A percentile compares a stretch with the other conserved stretches of the same genome.
Evolutionary conservation across 345 rosid genomes (phyloP).

Genomic region (Ceriops tagal): DNA sequence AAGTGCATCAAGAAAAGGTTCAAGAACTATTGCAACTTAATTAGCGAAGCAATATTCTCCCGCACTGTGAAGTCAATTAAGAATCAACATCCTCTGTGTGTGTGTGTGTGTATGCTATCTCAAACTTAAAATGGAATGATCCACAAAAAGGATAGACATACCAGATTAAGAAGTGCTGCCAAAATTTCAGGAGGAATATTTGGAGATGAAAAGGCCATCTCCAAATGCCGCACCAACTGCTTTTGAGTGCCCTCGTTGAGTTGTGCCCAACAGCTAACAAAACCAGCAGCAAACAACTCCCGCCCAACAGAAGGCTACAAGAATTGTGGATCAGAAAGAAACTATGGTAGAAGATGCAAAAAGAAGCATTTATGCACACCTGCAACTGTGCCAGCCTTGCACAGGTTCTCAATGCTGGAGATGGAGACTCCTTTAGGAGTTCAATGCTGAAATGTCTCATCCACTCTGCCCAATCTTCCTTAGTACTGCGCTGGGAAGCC

Average conservation of each 20-base stretch:
- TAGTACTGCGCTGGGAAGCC: conserved; percentile 98
- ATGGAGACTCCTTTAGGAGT: conserved; percentile 94
- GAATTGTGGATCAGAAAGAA: conserved; percentile 30
- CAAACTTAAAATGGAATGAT: background rate
- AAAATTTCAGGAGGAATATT: conserved; percentile 98
- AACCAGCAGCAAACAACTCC: conserved; percentile 98
- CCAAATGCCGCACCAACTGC: conserved; percentile 86
- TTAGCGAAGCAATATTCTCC: background rate
- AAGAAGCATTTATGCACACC: conserved; percentile 38
- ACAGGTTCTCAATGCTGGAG: conserved; percentile 95
- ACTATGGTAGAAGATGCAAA: conserved; percentile 13
- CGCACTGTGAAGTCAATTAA: background rate
- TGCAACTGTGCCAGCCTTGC: conserved; percentile 96
- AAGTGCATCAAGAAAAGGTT: background rate
- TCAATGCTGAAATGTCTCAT: conserved; percentile 99
- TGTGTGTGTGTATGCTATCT: too few species aligned
- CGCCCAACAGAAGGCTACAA: conserved; percentile 95
- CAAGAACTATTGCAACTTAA: background rate
- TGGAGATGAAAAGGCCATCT: conserved; percentile 98
- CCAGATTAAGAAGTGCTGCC: conserved; percentile 92
- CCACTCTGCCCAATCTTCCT: conserved; percentile 99
- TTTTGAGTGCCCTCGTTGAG: conserved; percentile 82
- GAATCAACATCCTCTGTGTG: background rate
- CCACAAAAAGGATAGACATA: conserved; percentile 25
- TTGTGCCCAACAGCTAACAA: conserved; percentile 98